phyloP scores from a whole-genome alignment of 78 protist genomes.

The Isochrysis galbana region DNA sequence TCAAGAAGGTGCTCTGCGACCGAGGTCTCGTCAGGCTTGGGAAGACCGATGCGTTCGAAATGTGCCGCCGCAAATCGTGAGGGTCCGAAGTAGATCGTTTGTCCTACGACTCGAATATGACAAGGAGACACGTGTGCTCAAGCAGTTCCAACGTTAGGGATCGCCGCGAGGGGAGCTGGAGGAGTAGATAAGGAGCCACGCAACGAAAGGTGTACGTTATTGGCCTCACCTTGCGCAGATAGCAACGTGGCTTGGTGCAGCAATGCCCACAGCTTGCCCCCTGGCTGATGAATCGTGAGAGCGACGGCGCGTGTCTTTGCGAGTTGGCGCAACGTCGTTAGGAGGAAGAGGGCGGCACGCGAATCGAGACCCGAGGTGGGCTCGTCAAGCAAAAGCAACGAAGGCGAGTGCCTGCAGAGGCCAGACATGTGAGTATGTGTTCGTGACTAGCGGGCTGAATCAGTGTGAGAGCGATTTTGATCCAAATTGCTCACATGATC shows the following conservation, averaged over 20 bases:
- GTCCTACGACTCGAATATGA: too few species aligned
- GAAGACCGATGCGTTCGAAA: not conserved
- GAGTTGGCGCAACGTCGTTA: not conserved
- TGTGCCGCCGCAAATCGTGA: not conserved
- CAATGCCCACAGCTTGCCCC: not conserved
- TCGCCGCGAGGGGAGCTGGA: too few species aligned
- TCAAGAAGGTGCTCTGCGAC: not conserved
- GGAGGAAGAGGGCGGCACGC: not conserved
- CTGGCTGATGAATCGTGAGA: not conserved
- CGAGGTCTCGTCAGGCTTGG: not conserved
- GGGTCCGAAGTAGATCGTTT: not conserved
- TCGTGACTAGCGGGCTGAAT: not conserved
- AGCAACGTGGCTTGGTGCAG: not conserved
- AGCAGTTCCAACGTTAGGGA: too few species aligned
- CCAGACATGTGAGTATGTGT: not conserved
- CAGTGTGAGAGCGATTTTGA: not conserved
- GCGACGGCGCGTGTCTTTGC: not conserved
- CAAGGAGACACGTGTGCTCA: too few species aligned
- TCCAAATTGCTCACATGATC: too few species aligned
- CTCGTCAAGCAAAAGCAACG: constrained; percentile 13
- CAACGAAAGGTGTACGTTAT: not conserved
- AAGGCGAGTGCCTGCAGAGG: not conserved
- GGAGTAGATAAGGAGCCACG: not conserved
- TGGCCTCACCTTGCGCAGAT: not conserved
- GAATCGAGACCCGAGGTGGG: constrained; percentile 30